Percentiles rank a stretch among this genome's conserved stretches.
Evolutionary conservation across 192 early-diverging fungal species (phyloP).

Genomic region (Gigaspora rosea): DNA sequence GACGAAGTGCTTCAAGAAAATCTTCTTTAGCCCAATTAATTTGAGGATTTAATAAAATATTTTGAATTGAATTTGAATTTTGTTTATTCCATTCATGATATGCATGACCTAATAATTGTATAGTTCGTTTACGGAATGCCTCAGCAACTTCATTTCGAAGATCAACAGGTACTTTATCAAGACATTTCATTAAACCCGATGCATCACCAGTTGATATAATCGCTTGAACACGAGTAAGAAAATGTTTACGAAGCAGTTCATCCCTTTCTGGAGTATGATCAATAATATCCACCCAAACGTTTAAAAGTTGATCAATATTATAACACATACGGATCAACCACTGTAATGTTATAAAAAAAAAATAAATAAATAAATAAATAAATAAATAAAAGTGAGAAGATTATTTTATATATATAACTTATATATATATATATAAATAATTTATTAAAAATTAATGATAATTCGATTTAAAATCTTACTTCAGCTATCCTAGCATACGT

Average conservation of each 20-base stretch:
- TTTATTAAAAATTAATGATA: neutral
- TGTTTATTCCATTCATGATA: neutral
- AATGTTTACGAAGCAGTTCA: neutral
- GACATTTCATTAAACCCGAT: neutral
- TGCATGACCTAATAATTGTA: neutral
- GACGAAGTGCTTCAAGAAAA: neutral
- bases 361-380: neutral
- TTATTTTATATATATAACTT: neutral
- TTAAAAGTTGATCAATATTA: neutral
- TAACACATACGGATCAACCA: neutral
- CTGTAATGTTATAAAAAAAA: neutral
- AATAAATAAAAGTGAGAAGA: neutral
- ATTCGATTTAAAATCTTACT: neutral
- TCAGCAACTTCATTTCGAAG: neutral
- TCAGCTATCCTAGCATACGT: neutral
- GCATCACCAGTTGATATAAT: neutral
- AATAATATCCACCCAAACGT: neutral
- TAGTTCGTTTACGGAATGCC: neutral
- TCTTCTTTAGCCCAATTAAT: conserved; percentile 1
- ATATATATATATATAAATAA: neutral
- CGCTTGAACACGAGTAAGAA: neutral
- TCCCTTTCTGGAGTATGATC: conserved; percentile 1
- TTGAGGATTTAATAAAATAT: neutral
- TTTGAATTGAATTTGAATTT: neutral
- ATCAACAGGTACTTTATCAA: neutral